A percentile compares a stretch with the other conserved stretches of the same genome.
Evolutionary conservation across 2,329 filamentous ascomycete species (phyloP).

Genomic region (Hypocreales sp.): DNA sequence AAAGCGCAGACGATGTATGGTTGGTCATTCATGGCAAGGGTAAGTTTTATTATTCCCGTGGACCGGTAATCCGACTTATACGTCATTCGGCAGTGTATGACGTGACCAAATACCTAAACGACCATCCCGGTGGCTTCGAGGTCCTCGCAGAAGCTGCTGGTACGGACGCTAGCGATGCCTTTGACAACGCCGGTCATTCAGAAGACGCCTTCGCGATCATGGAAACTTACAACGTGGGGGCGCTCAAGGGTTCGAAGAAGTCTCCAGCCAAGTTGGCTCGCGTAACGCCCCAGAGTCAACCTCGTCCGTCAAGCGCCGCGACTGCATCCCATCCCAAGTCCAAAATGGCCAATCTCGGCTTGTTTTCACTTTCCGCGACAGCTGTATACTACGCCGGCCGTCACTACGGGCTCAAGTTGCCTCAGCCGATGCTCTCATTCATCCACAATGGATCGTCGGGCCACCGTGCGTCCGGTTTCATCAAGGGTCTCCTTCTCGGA

Average conservation of each 20-base stretch:
- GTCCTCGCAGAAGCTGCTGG: slow-evolving; percentile 65
- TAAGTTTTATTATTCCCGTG: slow-evolving; percentile 16
- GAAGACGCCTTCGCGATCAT: slow-evolving; percentile 36
- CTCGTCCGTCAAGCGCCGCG: too few species aligned
- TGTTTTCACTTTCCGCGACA: slow-evolving; percentile 7
- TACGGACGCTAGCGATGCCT: slow-evolving; percentile 63
- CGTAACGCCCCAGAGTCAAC: too few species aligned
- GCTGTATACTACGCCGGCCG: slow-evolving; percentile 8
- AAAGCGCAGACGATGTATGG: slow-evolving; percentile 31
- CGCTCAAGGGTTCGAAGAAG: slow-evolving; percentile 15
- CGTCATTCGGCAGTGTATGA: slow-evolving; percentile 40
- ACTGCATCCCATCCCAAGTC: too few species aligned
- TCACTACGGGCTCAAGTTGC: too few species aligned
- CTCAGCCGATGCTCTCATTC: too few species aligned
- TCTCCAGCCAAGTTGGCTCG: slow-evolving; percentile 1
- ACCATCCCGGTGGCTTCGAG: slow-evolving; percentile 61
- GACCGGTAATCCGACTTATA: too few species aligned
- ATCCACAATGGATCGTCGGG: slow-evolving; percentile 1
- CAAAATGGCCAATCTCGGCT: slow-evolving; percentile 6
- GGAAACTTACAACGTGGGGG: slow-evolving; percentile 20
- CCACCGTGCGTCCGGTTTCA: slow-evolving; percentile 14
- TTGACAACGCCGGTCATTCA: slow-evolving; percentile 74
- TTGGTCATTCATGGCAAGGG: slow-evolving; percentile 40
- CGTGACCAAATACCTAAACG: slow-evolving; percentile 38
- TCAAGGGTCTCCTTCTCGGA: slow-evolving; percentile 21